phyloP scores from a whole-genome alignment of 2,329 filamentous ascomycete genomes.

The Pseudohalonectria lignicola region DNA sequence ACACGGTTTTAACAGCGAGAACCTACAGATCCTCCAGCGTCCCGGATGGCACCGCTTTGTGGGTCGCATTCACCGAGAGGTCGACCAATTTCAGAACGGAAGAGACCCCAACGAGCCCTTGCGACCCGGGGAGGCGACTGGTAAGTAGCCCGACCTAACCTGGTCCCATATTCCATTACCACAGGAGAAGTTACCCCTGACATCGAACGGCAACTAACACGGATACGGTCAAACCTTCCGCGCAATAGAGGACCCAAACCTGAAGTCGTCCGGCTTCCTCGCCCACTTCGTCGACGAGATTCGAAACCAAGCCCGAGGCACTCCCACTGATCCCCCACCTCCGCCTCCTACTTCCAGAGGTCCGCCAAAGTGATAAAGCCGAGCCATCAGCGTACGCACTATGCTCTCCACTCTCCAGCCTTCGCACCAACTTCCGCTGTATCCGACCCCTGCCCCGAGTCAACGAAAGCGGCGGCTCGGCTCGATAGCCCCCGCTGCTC shows the following conservation, averaged over 20 bases:
- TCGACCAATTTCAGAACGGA: slow-evolving; percentile 37
- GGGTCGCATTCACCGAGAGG: slow-evolving; percentile 36
- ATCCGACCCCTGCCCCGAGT: too few species aligned
- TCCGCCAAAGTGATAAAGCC: slow-evolving; percentile 11
- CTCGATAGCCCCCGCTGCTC: too few species aligned
- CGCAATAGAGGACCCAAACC: slow-evolving; percentile 21
- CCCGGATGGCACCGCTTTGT: slow-evolving; percentile 41
- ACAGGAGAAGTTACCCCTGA: too few species aligned
- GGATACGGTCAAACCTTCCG: background rate
- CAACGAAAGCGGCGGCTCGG: too few species aligned
- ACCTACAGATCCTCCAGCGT: slow-evolving; percentile 34
- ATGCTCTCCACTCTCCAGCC: too few species aligned
- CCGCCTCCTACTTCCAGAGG: slow-evolving; percentile 8
- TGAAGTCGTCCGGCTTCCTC: slow-evolving; percentile 22
- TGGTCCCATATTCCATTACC: background rate
- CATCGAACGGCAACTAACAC: background rate
- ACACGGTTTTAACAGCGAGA: too few species aligned
- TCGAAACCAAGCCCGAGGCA: slow-evolving; percentile 35
- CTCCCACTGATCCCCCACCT: slow-evolving; percentile 24
- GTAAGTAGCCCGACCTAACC: slow-evolving; percentile 15
- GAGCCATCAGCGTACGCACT: too few species aligned
- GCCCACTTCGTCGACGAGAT: slow-evolving; percentile 39
- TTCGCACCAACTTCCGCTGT: too few species aligned
- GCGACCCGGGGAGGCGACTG: slow-evolving; percentile 39
- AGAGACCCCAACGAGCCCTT: slow-evolving; percentile 39